Base-by-base conservation (phyloP, 768 basidiomycete species). In the Mycena indigotica region DNA sequence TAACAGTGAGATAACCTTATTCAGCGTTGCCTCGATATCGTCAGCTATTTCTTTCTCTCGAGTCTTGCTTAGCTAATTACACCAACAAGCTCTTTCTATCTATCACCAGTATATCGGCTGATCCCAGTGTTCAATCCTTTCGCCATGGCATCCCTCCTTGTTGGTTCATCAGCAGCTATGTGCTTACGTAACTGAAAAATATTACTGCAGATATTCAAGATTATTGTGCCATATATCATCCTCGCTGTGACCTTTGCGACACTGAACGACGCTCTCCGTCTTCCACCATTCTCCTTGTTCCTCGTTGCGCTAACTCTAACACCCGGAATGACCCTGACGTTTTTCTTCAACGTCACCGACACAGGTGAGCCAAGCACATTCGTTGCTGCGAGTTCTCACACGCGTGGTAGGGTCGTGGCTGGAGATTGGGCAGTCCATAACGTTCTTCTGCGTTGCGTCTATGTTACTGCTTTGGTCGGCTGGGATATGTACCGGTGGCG, bases 341-440 rank as follows among this genome's bases (percentile, higher is more conserved):
- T 94, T 74, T 94, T 95, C 72, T 86, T 86, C 76, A 84, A 84
- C 35, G 92, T 95, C 25, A 85, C 84, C 23, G 91, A 95, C 69
- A 89, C 85, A 3, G 89, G 86, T 86, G 61, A 56, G 73, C 64
- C 17, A 26, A 52, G 16, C 5, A 21, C 3, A 4, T 26, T 19
- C 48, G 16, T 23, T 49, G 29, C 13, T 15, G 32, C 19, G 19
- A 28, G 13, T 29, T n/a, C 21, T 4, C 24, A 57, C 21, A 5
- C 49, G 23, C 38, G 19, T 58, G 26, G 30, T 64, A 82, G 89
- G 93, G 0, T 91, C 89, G 3, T 95, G 93, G 93, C 75, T 94
- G 56, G 90, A 95, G 67, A 95, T 93, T 52, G 92, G 93, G 5
- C 89, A 91, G 66, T 87, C 90, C 0, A 93, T 95, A 69, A 91